These are phyloP conservation scores for Cucurbita moschata DNA, from an alignment of 306 rosid genomes.

Conservation along the genomic window DNA sequence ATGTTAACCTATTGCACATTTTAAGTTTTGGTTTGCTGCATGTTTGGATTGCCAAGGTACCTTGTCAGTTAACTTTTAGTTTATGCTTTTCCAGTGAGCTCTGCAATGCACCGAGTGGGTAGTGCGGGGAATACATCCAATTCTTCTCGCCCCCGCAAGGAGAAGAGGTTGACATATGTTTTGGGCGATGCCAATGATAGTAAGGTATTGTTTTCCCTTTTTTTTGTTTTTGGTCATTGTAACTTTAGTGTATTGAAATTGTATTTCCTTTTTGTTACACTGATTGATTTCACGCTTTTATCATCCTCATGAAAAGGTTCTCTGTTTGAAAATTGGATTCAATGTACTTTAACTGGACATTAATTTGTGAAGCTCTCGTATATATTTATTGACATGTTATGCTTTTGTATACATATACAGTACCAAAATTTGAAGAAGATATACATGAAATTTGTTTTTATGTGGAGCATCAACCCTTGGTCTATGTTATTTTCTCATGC, in stretches of 20 bases:
- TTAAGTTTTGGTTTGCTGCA: neutral
- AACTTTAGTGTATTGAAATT: neutral
- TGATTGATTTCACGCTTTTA: neutral
- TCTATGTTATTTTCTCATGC: neutral
- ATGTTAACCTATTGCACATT: neutral
- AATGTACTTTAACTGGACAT: neutral
- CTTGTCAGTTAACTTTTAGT: neutral
- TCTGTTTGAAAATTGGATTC: neutral
- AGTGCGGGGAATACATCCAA: conserved; percentile 78
- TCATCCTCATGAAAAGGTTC: neutral
- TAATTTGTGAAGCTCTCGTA: neutral
- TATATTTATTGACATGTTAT: neutral
- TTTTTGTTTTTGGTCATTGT: neutral
- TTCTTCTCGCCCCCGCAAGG: conserved; percentile 86
- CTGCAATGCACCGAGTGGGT: conserved; percentile 96
- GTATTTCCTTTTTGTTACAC: neutral
- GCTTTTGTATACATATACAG: neutral
- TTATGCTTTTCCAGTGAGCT: conserved; percentile 21
- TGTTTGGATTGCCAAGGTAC: neutral
- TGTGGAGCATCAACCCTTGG: neutral
- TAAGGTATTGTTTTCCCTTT: conserved; percentile 34
- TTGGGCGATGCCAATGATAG: conserved; percentile 68
- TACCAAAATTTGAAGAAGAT: neutral
- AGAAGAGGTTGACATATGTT: conserved; percentile 82
- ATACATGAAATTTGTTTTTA: neutral